Percentiles rank a stretch among this genome's conserved stretches.
These are phyloP conservation scores for Colletotrichum aenigma DNA, from an alignment of 2,329 filamentous ascomycete species.

Conservation along the genomic window DNA sequence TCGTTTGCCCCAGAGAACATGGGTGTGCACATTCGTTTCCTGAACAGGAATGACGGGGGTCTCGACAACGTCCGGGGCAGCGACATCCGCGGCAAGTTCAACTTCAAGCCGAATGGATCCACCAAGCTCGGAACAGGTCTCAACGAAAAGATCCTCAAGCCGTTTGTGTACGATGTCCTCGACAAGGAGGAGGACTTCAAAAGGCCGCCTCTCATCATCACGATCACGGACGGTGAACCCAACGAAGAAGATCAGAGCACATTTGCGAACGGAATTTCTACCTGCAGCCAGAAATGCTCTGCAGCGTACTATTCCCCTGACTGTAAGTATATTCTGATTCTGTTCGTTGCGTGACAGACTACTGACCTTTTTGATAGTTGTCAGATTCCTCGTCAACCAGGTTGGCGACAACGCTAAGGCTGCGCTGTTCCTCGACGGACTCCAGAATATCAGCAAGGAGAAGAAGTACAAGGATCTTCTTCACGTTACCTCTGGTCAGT, in stretches of 20 bases:
- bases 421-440: background rate
- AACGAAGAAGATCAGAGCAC: background rate
- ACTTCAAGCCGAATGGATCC: background rate
- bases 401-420: background rate
- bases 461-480: background rate
- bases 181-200: background rate
- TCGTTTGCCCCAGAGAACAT: background rate
- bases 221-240: background rate
- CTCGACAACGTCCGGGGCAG: background rate
- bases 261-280: background rate
- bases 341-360: background rate
- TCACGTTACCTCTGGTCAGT: background rate
- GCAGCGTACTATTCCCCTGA: background rate
- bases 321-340: rapidly evolving
- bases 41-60: background rate
- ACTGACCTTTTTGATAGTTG: background rate
- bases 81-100: background rate
- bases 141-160: background rate
- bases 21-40: background rate
- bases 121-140: background rate
- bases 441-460: background rate
- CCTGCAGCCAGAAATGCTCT: background rate
- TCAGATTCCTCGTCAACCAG: background rate
- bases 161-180: background rate
- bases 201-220: background rate